phyloP scores from a whole-genome alignment of 345 rosid genomes.

The Citrus hindsii region DNA sequence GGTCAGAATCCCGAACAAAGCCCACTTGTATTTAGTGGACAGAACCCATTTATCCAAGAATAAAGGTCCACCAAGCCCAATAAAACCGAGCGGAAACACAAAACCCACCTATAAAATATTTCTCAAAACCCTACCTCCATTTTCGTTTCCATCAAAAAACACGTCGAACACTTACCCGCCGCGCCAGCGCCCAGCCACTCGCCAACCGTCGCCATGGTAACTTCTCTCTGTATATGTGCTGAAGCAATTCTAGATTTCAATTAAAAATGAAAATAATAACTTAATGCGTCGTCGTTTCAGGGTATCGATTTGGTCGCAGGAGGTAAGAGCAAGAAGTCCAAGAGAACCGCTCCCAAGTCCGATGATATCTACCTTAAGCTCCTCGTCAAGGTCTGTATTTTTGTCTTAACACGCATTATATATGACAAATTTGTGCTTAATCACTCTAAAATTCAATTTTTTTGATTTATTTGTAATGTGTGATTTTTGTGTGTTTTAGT shows the following conservation, averaged over 20 bases:
- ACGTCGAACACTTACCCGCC: neutral
- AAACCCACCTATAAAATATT: conserved; percentile 11
- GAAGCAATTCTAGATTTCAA: neutral
- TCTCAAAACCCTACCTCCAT: conserved; percentile 42
- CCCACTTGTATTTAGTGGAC: neutral
- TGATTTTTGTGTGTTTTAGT: conserved; percentile 25
- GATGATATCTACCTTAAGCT: conserved; percentile 96
- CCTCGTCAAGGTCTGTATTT: conserved; percentile 63
- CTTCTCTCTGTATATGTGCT: neutral
- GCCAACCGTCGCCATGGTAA: conserved; percentile 36
- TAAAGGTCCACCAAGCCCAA: neutral
- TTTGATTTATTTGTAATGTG: neutral
- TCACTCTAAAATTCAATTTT: neutral
- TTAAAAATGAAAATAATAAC: too few species aligned
- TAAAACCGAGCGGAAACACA: neutral
- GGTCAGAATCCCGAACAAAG: neutral
- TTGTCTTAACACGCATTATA: neutral
- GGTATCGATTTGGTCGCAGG: conserved; percentile 95
- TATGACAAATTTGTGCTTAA: neutral
- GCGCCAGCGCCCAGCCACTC: neutral
- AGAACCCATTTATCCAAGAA: neutral
- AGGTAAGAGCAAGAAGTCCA: conserved; percentile 94
- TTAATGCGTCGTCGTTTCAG: conserved; percentile 31
- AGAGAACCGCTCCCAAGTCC: conserved; percentile 81
- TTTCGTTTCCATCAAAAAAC: conserved; percentile 1